A percentile compares a stretch with the other conserved stretches of the same genome.
phyloP scores from a whole-genome alignment of 495 filamentous ascomycete species.

The Hyaloscypha bicolor region DNA sequence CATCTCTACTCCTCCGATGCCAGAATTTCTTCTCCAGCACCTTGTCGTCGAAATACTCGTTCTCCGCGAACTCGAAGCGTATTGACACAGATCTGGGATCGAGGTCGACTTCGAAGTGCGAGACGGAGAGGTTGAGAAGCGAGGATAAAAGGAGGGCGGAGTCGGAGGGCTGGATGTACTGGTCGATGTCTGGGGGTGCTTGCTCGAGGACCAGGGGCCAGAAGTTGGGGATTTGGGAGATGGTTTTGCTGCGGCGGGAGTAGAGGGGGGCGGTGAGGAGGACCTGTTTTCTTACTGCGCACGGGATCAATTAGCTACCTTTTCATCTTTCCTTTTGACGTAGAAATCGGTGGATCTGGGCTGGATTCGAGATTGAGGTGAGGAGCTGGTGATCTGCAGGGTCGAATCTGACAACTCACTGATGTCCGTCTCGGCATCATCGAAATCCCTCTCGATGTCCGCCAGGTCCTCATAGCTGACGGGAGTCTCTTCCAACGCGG shows the following conservation, averaged over 20 bases:
- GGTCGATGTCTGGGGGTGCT: constrained; percentile 79
- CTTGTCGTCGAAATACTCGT: constrained; percentile 73
- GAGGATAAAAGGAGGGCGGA: constrained; percentile 62
- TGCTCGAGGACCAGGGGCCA: constrained; percentile 87
- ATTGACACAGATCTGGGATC: constrained; percentile 68
- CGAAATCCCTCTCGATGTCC: constrained; percentile 69
- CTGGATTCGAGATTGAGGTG: background rate
- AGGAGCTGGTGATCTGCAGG: constrained; percentile 1
- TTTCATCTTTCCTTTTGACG: no score
- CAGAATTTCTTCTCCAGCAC: constrained; percentile 89
- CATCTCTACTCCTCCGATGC: constrained; percentile 67
- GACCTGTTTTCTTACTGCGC: constrained; percentile 58
- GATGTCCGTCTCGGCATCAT: constrained; percentile 68
- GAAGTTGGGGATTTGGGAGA: constrained; percentile 75
- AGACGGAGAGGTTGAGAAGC: constrained; percentile 65
- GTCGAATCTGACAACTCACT: constrained; percentile 48
- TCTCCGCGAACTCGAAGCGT: constrained; percentile 63
- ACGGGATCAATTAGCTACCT: constrained; percentile 13
- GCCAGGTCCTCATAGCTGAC: constrained; percentile 59
- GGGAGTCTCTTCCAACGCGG: constrained; percentile 42
- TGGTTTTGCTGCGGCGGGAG: constrained; percentile 66
- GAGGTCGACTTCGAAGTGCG: constrained; percentile 71
- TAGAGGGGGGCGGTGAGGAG: constrained; percentile 61
- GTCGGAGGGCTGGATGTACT: constrained; percentile 79
- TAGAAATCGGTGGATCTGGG: no score